Conservation (phyloP, 441 rosid genomes). For the Flueggea neowawraea region DNA sequence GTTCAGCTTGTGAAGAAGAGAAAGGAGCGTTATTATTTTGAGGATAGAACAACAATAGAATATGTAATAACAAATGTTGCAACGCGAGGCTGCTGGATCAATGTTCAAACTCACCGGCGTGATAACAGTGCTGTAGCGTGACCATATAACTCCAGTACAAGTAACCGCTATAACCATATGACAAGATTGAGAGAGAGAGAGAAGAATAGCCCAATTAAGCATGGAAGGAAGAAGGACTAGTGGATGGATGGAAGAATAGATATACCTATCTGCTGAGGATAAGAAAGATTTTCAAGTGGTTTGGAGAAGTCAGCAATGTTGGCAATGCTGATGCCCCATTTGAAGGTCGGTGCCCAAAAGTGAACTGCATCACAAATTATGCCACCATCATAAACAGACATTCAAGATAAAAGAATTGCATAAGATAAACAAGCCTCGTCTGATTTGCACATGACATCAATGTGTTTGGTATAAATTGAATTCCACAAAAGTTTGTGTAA, state of each 20-base stretch:
- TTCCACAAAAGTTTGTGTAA: no score
- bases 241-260: conserved; percentile 1
- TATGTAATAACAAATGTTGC: background rate
- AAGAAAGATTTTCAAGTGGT: conserved; percentile 85
- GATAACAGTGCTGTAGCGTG: conserved; percentile 94
- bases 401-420: background rate
- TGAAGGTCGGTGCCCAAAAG: conserved; percentile 97
- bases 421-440: background rate
- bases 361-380: conserved; percentile 50
- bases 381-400: background rate
- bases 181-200: conserved; percentile 12
- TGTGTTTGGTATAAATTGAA: no score
- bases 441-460: no score
- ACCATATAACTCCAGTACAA: conserved; percentile 84
- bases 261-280: conserved; percentile 88
- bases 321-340: conserved; percentile 96
- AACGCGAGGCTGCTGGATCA: background rate
- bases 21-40: background rate
- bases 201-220: background rate
- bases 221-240: conserved; percentile 1
- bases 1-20: background rate
- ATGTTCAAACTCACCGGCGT: conserved; percentile 62
- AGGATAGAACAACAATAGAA: background rate
- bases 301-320: conserved; percentile 83
- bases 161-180: conserved; percentile 66